These are phyloP conservation scores for Crithidia sp. DNA, from an alignment of 208 protist species.

Conservation along the genomic window DNA sequence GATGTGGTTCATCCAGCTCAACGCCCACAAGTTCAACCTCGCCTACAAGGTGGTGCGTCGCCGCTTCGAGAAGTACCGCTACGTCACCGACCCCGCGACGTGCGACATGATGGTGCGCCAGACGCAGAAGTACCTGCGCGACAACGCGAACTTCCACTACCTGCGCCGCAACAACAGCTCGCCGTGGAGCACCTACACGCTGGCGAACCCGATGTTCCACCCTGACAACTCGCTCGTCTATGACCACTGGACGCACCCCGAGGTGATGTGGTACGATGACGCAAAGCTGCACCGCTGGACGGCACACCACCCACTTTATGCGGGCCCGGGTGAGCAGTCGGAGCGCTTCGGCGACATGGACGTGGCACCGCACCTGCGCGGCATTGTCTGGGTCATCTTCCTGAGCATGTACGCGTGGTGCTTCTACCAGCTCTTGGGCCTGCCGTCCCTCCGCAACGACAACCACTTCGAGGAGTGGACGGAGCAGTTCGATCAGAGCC, in stretches of 20 bases:
- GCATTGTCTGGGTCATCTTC: conserved; percentile 42
- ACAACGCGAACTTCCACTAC: conserved; percentile 84
- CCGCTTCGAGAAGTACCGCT: conserved; percentile 90
- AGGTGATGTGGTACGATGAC: conserved; percentile 93
- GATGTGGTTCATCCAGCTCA: conserved; percentile 88
- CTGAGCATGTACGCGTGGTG: conserved; percentile 42
- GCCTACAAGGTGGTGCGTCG: conserved; percentile 89
- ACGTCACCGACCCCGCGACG: conserved; percentile 88
- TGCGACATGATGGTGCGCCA: conserved; percentile 94
- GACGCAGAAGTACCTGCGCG: conserved; percentile 91
- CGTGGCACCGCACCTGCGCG: conserved; percentile 68
- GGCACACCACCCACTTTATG: conserved; percentile 83
- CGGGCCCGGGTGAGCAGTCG: conserved; percentile 76
- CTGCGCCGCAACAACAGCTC: conserved; percentile 85
- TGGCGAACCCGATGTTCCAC: conserved; percentile 90
- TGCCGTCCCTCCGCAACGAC: conserved; percentile 46
- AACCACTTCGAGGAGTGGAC: conserved; percentile 78
- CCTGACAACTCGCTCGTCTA: conserved; percentile 90
- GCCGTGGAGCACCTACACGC: conserved; percentile 81
- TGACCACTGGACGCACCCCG: conserved; percentile 92
- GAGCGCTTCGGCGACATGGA: conserved; percentile 91
- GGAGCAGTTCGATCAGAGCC: conserved; percentile 62
- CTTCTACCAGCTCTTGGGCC: conserved; percentile 61
- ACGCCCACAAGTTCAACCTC: conserved; percentile 90
- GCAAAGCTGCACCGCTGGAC: conserved; percentile 90